Base-by-base conservation (phyloP, 768 basidiomycete genomes). In the Hortiboletus campestris region DNA sequence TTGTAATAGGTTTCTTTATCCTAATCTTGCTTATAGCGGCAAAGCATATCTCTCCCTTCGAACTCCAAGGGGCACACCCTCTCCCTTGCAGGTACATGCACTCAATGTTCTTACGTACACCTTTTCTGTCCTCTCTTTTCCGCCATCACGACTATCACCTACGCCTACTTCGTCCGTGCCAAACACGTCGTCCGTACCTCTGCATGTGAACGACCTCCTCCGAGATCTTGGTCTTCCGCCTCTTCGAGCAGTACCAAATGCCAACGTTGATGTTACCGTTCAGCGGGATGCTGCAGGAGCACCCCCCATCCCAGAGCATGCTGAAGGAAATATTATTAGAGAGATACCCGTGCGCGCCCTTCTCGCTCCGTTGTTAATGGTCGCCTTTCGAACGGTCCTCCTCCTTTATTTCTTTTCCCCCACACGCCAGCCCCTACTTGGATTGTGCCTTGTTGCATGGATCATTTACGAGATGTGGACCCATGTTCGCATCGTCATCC, bases 351-450 rank as follows among this genome's bases (percentile, higher is more conserved):
- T 89, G 22, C 84, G 88, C 31, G 86, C 86, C 6, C 75, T 90
- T 6, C 63, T 90, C 40, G 77, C 82, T n/a, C 86, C 89, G 0
- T 66, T 89, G 14, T 61, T 85, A 51, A 80, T 90, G 78, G 78
- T 90, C n/a, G 53, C 81, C 8, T 76, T 90, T 63, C 84, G 89
- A 50, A 88, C 85, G 4, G 62, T 81, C 13, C 75, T 91, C 13
- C 74, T 91, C 29, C 75, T 91, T 4, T 91, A 90, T 69, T 89
- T 91, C 68, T 84, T 91, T 63, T 84, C 85, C 5, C 89, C 89
- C 0, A 79, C 85, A 8, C 78, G 85, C 60, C 87, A 88, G 52
- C 89, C 89, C 6, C 66, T 90, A 19, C 80, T 90, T 55, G 86
- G 83, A 35, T 60, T 88, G 38, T 72, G 89, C 53, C 78, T 91